phyloP scores from a whole-genome alignment of 805 yeast species.

The Zygosaccharomyces pseudorouxii region DNA sequence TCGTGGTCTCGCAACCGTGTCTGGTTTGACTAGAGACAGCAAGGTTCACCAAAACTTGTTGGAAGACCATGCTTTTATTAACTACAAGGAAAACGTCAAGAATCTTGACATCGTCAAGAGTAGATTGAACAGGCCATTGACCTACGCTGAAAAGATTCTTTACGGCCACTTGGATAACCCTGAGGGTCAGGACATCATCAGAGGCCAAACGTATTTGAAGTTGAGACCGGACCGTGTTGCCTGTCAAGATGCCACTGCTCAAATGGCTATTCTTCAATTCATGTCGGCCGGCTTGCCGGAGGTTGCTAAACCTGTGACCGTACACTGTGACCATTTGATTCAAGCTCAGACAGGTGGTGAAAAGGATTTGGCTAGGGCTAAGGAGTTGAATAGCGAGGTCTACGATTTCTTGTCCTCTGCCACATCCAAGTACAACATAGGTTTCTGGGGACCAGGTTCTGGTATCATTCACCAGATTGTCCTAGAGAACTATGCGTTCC shows the following conservation, averaged over 20 bases:
- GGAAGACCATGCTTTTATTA: slow-evolving; percentile 79
- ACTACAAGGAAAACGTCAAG: slow-evolving; percentile 87
- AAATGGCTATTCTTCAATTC: slow-evolving; percentile 95
- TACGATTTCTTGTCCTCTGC: slow-evolving; percentile 86
- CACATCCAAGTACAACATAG: slow-evolving; percentile 92
- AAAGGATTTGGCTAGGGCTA: slow-evolving; percentile 78
- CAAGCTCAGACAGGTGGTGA: slow-evolving; percentile 93
- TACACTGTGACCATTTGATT: slow-evolving; percentile 96
- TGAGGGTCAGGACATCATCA: slow-evolving; percentile 73
- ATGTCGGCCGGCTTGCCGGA: slow-evolving; percentile 91
- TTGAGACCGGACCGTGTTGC: slow-evolving; percentile 97
- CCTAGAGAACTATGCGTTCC: slow-evolving; percentile 93
- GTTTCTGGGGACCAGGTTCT: slow-evolving; percentile 98
- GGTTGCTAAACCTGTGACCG: slow-evolving; percentile 92
- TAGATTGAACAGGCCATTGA: slow-evolving; percentile 81
- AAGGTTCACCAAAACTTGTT: slow-evolving; percentile 76
- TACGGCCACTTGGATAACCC: slow-evolving; percentile 95
- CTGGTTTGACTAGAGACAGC: slow-evolving; percentile 54
- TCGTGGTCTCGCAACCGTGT: slow-evolving; percentile 41
- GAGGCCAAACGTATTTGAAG: slow-evolving; percentile 89
- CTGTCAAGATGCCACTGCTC: slow-evolving; percentile 98
- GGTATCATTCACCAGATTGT: slow-evolving; percentile 98
- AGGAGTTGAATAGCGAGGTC: slow-evolving; percentile 87
- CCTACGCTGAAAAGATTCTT: slow-evolving; percentile 91
- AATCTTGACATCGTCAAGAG: slow-evolving; percentile 79